These are phyloP conservation scores for Phylloporus sp. DNA, from an alignment of 768 basidiomycete species.

Conservation along the genomic window DNA sequence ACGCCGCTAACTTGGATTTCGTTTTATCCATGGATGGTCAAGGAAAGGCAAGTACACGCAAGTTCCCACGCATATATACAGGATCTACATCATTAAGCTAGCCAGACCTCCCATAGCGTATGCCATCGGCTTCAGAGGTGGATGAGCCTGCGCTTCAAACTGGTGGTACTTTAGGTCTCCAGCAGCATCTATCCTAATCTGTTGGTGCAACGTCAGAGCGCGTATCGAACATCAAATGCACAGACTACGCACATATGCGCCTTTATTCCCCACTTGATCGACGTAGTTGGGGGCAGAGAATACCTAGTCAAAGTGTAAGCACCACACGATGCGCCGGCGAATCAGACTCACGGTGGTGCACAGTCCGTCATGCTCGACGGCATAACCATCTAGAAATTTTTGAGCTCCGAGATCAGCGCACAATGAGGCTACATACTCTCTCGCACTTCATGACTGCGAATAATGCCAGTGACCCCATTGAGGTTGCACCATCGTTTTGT, in stretches of 20 bases:
- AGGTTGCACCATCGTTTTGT: constrained; percentile 84
- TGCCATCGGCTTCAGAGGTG: constrained; percentile 91
- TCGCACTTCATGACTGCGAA: constrained; percentile 95
- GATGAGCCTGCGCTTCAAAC: constrained; percentile 85
- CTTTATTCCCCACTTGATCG: constrained; percentile 88
- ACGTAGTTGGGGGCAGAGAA: constrained; percentile 96
- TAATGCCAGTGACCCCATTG: constrained; percentile 82
- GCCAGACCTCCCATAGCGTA: constrained; percentile 67
- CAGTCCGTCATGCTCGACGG: constrained; percentile 89
- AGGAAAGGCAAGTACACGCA: background rate
- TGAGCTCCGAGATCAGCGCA: constrained; percentile 3
- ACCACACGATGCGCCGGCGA: constrained; percentile 1
- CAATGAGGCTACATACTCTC: constrained; percentile 50
- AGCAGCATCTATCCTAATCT: constrained; percentile 79
- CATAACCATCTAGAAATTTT: constrained; percentile 68
- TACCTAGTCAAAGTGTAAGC: constrained; percentile 43
- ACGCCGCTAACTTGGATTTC: constrained; percentile 59
- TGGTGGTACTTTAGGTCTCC: constrained; percentile 72
- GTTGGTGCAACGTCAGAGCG: constrained; percentile 5
- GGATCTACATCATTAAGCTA: constrained; percentile 60
- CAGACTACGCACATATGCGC: constrained; percentile 66
- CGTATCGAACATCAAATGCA: background rate
- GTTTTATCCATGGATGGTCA: constrained; percentile 30
- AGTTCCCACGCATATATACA: constrained; percentile 25
- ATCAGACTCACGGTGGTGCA: constrained; percentile 73